Base-by-base conservation (phyloP, 441 rosid species). In the Jatropha multifida region DNA sequence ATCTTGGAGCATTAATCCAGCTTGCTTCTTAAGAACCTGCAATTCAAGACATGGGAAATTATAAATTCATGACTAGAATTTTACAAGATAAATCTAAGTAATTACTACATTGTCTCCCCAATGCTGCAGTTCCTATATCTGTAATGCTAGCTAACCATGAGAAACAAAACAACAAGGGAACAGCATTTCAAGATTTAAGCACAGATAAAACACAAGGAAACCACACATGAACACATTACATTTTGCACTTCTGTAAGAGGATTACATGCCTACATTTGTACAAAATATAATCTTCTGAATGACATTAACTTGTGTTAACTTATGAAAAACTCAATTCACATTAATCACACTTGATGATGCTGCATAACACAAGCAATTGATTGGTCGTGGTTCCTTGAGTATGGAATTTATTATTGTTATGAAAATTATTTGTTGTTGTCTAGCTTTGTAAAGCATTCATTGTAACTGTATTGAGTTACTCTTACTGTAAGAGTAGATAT, bases 21-120 rank as follows among this genome's bases (percentile, higher is more conserved):
- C 97, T 89, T 94, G 98, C 94, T 92, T 92, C 81, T 82, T 83
- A 65, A 92, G 90, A 83, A 94, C 98, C 98, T 94, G 76, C 44
- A 38, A 73, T 59, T 78, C 55, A 76, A 81, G 66, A 68, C 48
- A 68, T 56, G 17, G n/a, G 32, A 32, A 40, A 48, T 49, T 32
- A 14, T 49, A 27, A 60, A 40, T 67, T 58, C 20, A 37, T 32
- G 42, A 71, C 44, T 13, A 20, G 32, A 48, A 71, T 37, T 59
- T 59, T 11, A 40, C 15, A 20, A 17, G 66, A 27, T 44, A 23
- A 27, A 23, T 44, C 14, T 44, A 60, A 59, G 56, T 38, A 59
- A 59, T 11, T 23, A 71, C n/a, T 69, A 37, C 0, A 12, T 58
- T 71, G 12, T 71, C 65, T 5, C 17, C n/a, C 17, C 52, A n/a